Conservation (phyloP, 345 rosid species). For the Melaleuca alternifolia region DNA sequence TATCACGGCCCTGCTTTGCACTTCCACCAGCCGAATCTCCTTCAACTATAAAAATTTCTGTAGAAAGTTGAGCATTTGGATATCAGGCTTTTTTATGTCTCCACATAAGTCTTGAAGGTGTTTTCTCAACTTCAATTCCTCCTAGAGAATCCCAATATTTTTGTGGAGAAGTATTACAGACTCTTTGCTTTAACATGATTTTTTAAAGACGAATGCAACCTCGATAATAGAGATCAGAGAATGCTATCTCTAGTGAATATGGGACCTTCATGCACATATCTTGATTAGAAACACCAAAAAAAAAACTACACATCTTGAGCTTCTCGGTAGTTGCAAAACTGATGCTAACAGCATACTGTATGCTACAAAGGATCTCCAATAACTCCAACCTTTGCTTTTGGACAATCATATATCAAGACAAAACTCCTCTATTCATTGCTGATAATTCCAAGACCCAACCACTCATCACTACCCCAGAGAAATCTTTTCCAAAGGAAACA, state of each 20-base stretch:
- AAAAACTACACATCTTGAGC: neutral
- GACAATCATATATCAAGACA: neutral
- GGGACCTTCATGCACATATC: neutral
- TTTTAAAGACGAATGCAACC: neutral
- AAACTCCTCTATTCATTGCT: neutral
- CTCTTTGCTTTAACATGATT: neutral
- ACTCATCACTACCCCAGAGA: neutral
- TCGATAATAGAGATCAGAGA: neutral
- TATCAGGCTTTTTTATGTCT: neutral
- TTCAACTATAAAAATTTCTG: conserved; percentile 97
- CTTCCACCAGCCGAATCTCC: conserved; percentile 99
- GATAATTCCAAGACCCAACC: neutral
- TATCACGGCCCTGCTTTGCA: conserved; percentile 99
- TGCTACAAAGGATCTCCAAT: neutral
- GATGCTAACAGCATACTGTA: neutral
- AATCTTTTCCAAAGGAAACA: neutral
- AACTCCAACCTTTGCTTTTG: neutral
- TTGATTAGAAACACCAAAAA: too few species aligned
- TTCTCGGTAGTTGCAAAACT: neutral
- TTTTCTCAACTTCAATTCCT: neutral
- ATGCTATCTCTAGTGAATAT: neutral
- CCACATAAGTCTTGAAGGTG: neutral
- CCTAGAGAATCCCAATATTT: neutral
- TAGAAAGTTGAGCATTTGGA: neutral
- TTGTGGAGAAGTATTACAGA: neutral